Base-by-base conservation (phyloP, 768 basidiomycete genomes). In the Trametes maxima region DNA sequence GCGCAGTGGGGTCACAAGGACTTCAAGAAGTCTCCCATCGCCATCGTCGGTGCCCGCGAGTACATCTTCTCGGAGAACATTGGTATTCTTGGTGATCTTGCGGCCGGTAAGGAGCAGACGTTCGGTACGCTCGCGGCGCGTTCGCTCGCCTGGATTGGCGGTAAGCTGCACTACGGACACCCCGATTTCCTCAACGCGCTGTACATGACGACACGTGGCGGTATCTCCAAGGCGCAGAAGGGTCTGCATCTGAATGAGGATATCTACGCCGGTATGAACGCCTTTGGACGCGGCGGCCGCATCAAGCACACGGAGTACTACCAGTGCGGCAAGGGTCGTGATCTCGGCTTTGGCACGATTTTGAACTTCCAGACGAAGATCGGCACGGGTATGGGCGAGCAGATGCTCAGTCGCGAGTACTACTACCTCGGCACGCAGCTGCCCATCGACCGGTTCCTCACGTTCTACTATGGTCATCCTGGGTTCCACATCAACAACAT, bases 401-500 rank as follows among this genome's bases (percentile, higher is more conserved):
- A 99, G 76, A 94, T 98, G 93, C 84, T 99, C 70, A 97, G 94
- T 77, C 87, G 97, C 64, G 97, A 98, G 76, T 98, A 99, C 74
- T 99, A 99, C 76, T 98, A 98, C 70, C 77, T 99, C 64, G 97
- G 97, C 28, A 99, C 97, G 22, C 97, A 98, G 72, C 84, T 99
- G 54, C 95, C 97, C 39, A 89, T 98, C 72, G 97, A 99, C 74
- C 88, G 97, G 46, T 99, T 99, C 87, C 79, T 99, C 75, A 99
- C 97, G 51, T 99, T 98, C 83, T 98, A 99, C 80, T 99, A 99
- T 68, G 95, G 94, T 48, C 97, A 98, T 74, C 97, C 97, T 46
- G 97, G 94, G 54, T 99, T 99, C 89, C 97, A 98, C 72, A 96
- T 99, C 79, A 98, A 99, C 83, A 99, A 98, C 75, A 98, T 98